These are phyloP conservation scores for Aspergillus texensis DNA, from an alignment of 2,329 filamentous ascomycete species.

Conservation along the genomic window DNA sequence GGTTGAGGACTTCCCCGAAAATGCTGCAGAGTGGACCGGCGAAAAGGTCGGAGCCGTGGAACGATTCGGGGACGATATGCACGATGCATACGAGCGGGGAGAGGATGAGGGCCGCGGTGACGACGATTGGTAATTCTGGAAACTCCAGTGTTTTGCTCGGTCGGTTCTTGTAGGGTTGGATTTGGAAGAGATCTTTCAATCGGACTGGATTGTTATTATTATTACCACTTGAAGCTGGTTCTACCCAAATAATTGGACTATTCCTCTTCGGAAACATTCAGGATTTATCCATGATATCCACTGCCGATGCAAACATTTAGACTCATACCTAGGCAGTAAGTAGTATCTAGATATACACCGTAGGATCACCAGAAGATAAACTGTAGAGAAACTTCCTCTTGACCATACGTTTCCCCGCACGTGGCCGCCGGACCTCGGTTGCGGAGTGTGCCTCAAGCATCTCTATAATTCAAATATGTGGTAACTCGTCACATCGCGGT, in stretches of 20 bases:
- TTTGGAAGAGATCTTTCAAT: not conserved
- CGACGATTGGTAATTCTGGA: conserved; percentile 11
- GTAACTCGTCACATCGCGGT: not conserved
- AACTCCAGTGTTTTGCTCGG: not conserved
- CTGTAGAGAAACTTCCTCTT: not conserved
- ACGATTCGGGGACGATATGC: conserved; percentile 46
- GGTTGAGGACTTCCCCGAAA: conserved; percentile 38
- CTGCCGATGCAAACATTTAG: too few relatives aligned
- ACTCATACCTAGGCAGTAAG: too few relatives aligned
- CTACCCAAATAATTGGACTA: not conserved
- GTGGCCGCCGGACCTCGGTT: conserved; percentile 28
- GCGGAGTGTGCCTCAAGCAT: conserved; percentile 7
- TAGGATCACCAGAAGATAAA: not conserved
- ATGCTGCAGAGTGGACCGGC: conserved; percentile 44
- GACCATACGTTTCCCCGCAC: conserved; percentile 21
- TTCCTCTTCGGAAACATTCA: not conserved
- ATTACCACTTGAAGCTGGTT: not conserved
- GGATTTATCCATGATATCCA: too few relatives aligned
- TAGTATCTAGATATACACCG: not conserved
- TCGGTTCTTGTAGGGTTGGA: not conserved
- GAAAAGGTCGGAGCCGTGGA: conserved; percentile 48
- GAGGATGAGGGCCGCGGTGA: conserved; percentile 32
- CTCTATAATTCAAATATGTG: not conserved
- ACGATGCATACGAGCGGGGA: conserved; percentile 49
- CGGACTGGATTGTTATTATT: not conserved